These are phyloP conservation scores for Bimuria novae-zelandiae DNA, from an alignment of 2,329 filamentous ascomycete species.

Conservation along the genomic window DNA sequence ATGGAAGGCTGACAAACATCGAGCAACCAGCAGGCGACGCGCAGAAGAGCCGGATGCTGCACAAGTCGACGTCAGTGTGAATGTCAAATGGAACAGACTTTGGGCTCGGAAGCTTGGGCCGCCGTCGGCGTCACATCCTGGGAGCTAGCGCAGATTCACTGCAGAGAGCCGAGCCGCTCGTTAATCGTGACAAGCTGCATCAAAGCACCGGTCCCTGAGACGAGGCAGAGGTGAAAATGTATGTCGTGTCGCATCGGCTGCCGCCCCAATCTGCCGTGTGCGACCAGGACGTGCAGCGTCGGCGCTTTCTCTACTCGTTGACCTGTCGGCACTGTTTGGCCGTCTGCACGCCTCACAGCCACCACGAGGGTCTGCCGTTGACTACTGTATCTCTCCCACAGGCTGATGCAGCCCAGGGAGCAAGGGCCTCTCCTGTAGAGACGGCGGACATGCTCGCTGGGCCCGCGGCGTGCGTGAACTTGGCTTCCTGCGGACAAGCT, in stretches of 20 bases:
- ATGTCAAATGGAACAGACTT: conserved; percentile 7
- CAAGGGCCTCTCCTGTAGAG: not conserved
- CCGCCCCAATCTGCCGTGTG: not conserved
- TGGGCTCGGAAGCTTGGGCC: conserved; percentile 5
- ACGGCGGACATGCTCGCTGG: not conserved
- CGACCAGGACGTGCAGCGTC: not conserved
- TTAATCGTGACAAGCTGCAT: not conserved
- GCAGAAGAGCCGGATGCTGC: conserved; percentile 9
- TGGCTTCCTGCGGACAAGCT: too few species aligned
- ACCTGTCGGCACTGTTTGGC: too few species aligned
- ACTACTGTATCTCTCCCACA: too few species aligned
- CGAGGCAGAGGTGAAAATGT: not conserved
- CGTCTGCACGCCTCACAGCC: too few species aligned
- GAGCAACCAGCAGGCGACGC: conserved; percentile 23
- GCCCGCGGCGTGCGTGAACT: too few species aligned
- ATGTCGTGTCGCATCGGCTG: not conserved
- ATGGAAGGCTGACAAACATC: conserved; percentile 21
- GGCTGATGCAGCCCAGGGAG: too few species aligned
- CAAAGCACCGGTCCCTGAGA: not conserved
- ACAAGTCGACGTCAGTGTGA: not conserved
- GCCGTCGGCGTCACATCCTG: not conserved
- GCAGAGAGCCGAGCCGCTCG: not conserved
- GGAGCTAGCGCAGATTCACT: not conserved
- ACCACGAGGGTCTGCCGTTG: too few species aligned
- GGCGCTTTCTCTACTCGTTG: too few species aligned